Conservation (phyloP, 2,329 filamentous ascomycete species). For the Diaporthe longicolla region DNA sequence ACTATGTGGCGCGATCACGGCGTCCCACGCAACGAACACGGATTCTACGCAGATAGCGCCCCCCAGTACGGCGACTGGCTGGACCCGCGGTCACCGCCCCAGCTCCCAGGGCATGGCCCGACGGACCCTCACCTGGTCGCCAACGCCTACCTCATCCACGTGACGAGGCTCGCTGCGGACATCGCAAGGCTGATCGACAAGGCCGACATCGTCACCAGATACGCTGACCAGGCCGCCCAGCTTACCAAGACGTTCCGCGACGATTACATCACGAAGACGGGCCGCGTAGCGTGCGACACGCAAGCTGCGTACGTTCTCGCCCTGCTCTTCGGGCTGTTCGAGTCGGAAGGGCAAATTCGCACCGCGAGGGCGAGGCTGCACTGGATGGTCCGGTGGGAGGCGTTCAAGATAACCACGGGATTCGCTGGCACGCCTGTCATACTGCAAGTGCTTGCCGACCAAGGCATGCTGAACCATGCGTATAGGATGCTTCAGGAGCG, state of each 20-base stretch:
- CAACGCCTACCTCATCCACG: conserved; percentile 55
- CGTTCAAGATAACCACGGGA: conserved; percentile 39
- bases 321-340: conserved; percentile 45
- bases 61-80: conserved; percentile 59
- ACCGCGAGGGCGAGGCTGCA: conserved; percentile 37
- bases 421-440: conserved; percentile 42
- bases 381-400: conserved; percentile 35
- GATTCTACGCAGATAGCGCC: conserved; percentile 52
- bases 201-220: conserved; percentile 44
- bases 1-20: conserved; percentile 49
- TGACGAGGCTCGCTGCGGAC: conserved; percentile 49
- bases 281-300: conserved; percentile 46
- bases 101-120: conserved; percentile 50
- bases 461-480: conserved; percentile 51
- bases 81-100: conserved; percentile 55
- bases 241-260: conserved; percentile 47
- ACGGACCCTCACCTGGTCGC: conserved; percentile 54
- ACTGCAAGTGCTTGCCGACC: conserved; percentile 42
- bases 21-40: conserved; percentile 48
- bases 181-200: conserved; percentile 47
- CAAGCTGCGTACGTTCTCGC: conserved; percentile 48
- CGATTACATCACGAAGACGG: conserved; percentile 46
- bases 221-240: conserved; percentile 42
- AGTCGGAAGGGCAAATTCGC: conserved; percentile 38
- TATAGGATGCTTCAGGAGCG: conserved; percentile 65